Base-by-base conservation (phyloP, 202 grass and related monocot species). In the Setaria viridis region DNA sequence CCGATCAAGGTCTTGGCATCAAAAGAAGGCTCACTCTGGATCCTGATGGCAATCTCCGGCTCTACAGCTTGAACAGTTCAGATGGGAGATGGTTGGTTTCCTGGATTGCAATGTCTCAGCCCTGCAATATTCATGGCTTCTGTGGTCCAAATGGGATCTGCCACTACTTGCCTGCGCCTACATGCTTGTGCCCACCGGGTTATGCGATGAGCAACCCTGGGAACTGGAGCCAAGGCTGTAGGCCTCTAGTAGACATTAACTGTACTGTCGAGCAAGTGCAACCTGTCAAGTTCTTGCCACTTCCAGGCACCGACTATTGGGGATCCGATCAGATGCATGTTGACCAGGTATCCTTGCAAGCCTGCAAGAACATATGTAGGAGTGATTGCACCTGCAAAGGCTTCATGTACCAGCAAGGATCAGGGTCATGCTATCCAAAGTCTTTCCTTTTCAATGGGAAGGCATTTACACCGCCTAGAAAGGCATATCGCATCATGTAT, bases 351-450 rank as follows among this genome's bases (percentile, higher is more conserved):
- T 87, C 87, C 16, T 46, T 85, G 37, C 9, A 76, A 17, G 4
- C 54, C 8, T 94, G 92, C 15, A 55, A 30, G 42, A 32, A 62
- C 39, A 80, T 62, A 3, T 94, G 89, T 64, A 60, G 72, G 35
- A 74, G 2, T 0, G 74, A 90, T 53, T 86, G 82, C 21, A 72
- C 74, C 57, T 94, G 89, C 35, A 73, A 74, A 77, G 86, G 85
- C 51, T 82, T 91, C 21, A 75, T 57, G 2, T 91, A 91, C 50
- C 51, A 74, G 25, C 13, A 33, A 58, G 84, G 62, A 2, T 2
- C 9, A n/a, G 87, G 87, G 8, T n/a, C 47, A n/a, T 92, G 91
- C 80, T 92, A 81, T 17, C 79, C 84, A 57, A 90, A 92, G 71
- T 63, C 80, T 80, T 14, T 47, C 15, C 82, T 94, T 68, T 87